A percentile compares a stretch with the other conserved stretches of the same genome.
These are phyloP conservation scores for Lipomyces starkeyi DNA, from an alignment of 805 yeast species.

Conservation along the genomic window DNA sequence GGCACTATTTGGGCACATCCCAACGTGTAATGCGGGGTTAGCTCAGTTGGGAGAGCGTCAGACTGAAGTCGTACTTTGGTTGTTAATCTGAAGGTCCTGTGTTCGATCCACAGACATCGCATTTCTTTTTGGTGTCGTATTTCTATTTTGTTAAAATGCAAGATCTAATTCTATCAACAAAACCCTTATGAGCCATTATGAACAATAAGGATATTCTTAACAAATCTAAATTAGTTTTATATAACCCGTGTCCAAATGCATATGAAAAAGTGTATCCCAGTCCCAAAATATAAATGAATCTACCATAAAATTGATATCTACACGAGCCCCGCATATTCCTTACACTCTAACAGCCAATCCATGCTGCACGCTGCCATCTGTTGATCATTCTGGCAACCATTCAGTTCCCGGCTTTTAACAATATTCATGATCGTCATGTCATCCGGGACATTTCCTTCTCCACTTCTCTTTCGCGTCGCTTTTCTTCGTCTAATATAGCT, in stretches of 20 bases:
- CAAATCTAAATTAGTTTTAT: too few species aligned
- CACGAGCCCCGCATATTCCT: too few species aligned
- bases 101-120: conserved; percentile 77
- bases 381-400: conserved; percentile 1
- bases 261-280: not conserved
- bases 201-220: too few species aligned
- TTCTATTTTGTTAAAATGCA: too few species aligned
- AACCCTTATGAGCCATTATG: too few species aligned
- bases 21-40: conserved; percentile 50
- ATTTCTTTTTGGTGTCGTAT: conserved; percentile 39
- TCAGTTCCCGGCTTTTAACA: not conserved
- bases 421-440: not conserved
- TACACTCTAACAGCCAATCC: not conserved
- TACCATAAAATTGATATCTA: too few species aligned
- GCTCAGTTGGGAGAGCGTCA: conserved; percentile 59
- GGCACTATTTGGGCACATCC: too few species aligned
- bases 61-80: conserved; percentile 52
- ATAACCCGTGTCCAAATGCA: too few species aligned
- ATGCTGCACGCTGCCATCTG: not conserved
- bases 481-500: conserved; percentile 58
- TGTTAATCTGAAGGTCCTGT: conserved; percentile 78
- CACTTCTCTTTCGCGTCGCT: conserved; percentile 6
- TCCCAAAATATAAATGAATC: too few species aligned
- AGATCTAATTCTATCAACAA: too few species aligned
- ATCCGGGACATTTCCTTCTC: not conserved